phyloP scores from a whole-genome alignment of 352 stramenopile genomes.

The Pythium vanterpoolii region DNA sequence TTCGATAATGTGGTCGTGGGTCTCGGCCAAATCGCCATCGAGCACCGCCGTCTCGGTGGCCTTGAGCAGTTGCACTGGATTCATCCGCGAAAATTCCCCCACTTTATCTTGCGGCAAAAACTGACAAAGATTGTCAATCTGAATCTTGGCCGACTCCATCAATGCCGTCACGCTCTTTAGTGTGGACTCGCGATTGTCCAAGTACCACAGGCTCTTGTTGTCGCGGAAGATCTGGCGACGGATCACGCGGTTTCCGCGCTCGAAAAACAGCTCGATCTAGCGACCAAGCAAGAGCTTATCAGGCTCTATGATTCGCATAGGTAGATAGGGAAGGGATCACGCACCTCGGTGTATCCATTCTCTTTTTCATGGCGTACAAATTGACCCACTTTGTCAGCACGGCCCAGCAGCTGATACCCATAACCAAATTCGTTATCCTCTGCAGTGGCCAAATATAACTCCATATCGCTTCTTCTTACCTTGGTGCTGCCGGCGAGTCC shows the following conservation, averaged over 20 bases:
- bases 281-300: slow-evolving; percentile 13
- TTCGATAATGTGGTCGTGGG: slow-evolving; percentile 77
- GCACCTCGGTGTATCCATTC: slow-evolving; percentile 78
- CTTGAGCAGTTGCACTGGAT: slow-evolving; percentile 59
- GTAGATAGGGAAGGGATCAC: not conserved
- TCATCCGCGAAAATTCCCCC: slow-evolving; percentile 88
- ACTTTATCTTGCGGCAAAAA: slow-evolving; percentile 98
- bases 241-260: slow-evolving; percentile 76
- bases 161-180: slow-evolving; percentile 72
- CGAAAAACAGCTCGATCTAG: slow-evolving; percentile 94
- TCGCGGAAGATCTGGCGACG: slow-evolving; percentile 90
- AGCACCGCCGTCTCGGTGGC: slow-evolving; percentile 75
- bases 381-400: slow-evolving; percentile 91
- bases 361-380: slow-evolving; percentile 89
- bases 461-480: slow-evolving; percentile 28
- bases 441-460: not conserved
- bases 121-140: slow-evolving; percentile 98
- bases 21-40: slow-evolving; percentile 65
- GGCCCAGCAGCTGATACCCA: slow-evolving; percentile 80
- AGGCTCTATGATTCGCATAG: not conserved
- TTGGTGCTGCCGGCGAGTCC: slow-evolving; percentile 93
- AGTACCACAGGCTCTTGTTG: slow-evolving; percentile 81
- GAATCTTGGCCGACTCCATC: slow-evolving; percentile 89
- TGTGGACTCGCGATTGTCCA: slow-evolving; percentile 66
- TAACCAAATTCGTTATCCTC: not conserved